These are phyloP conservation scores for Penicillium sp. DNA, from an alignment of 2,329 filamentous ascomycete species.

Conservation along the genomic window DNA sequence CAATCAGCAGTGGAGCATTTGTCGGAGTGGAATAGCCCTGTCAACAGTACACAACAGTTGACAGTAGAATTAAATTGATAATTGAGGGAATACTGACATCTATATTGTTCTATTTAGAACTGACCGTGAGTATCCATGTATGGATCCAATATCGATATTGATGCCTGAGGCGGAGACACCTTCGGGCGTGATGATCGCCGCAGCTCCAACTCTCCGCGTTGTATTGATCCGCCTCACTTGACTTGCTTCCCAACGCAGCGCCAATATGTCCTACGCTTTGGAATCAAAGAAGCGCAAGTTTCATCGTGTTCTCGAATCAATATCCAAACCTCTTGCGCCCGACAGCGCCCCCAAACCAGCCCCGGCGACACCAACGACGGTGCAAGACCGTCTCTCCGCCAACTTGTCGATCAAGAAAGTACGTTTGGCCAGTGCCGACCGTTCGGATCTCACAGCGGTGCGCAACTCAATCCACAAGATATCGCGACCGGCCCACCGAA, in stretches of 20 bases:
- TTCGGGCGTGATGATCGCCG: slow-evolving; percentile 11
- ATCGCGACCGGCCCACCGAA: slow-evolving; percentile 29
- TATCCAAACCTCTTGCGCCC: slow-evolving; percentile 35
- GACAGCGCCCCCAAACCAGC: slow-evolving; percentile 22
- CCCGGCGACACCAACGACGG: slow-evolving; percentile 20
- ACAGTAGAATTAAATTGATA: background rate
- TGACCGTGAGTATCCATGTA: background rate
- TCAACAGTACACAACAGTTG: background rate
- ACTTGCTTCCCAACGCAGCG: background rate
- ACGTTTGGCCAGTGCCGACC: slow-evolving; percentile 28
- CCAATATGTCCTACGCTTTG: slow-evolving; percentile 44
- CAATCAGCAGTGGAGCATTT: slow-evolving; percentile 25
- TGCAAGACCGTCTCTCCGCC: slow-evolving; percentile 25
- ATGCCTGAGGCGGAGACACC: slow-evolving; percentile 25
- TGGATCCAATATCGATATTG: background rate
- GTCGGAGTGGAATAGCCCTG: background rate
- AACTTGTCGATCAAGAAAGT: slow-evolving; percentile 37
- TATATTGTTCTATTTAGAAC: background rate
- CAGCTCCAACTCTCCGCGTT: slow-evolving; percentile 12
- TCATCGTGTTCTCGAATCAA: slow-evolving; percentile 46
- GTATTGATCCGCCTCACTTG: slow-evolving; percentile 7
- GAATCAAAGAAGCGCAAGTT: slow-evolving; percentile 50
- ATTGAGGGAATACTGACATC: background rate
- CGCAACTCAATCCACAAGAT: slow-evolving; percentile 28
- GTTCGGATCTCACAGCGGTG: slow-evolving; percentile 20